phyloP scores from a whole-genome alignment of 305 asterid genomes.

The Rubia balearica region DNA sequence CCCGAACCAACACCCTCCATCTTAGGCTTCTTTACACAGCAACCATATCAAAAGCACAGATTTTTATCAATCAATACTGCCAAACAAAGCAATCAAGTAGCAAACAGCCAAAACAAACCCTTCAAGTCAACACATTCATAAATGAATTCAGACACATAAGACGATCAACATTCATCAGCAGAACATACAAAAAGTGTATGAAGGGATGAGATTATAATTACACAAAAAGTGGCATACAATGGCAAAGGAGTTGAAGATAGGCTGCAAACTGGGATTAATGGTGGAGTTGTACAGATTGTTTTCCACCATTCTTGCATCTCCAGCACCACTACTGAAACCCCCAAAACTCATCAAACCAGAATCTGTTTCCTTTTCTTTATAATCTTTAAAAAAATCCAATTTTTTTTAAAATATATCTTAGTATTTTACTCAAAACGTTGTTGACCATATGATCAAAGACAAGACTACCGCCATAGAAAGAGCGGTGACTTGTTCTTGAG shows the following conservation, averaged over 20 bases:
- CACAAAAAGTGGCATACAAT: slow-evolving; percentile 17
- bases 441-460: not conserved
- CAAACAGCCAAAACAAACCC: not conserved
- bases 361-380: not conserved
- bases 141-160: not conserved
- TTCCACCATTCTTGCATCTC: slow-evolving; percentile 40
- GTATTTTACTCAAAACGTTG: not conserved
- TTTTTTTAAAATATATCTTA: slow-evolving; percentile 3
- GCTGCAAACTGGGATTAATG: slow-evolving; percentile 30
- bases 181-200: not conserved
- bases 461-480: slow-evolving; percentile 13
- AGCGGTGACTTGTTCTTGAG: slow-evolving; percentile 29
- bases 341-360: slow-evolving; percentile 45
- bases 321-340: slow-evolving; percentile 33
- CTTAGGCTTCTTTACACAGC: slow-evolving; percentile 43
- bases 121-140: not conserved
- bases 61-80: slow-evolving; percentile 1
- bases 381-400: not conserved
- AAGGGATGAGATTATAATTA: not conserved
- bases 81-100: not conserved
- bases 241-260: slow-evolving; percentile 21
- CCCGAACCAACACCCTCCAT: slow-evolving; percentile 43
- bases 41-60: not conserved
- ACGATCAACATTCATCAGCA: not conserved
- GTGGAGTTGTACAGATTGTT: slow-evolving; percentile 31